Evolutionary conservation across 371 early-diverging fungal genomes (phyloP), one percentile per base, ranked within the genome.

Genomic region (Funneliformis caledonium): DNA sequence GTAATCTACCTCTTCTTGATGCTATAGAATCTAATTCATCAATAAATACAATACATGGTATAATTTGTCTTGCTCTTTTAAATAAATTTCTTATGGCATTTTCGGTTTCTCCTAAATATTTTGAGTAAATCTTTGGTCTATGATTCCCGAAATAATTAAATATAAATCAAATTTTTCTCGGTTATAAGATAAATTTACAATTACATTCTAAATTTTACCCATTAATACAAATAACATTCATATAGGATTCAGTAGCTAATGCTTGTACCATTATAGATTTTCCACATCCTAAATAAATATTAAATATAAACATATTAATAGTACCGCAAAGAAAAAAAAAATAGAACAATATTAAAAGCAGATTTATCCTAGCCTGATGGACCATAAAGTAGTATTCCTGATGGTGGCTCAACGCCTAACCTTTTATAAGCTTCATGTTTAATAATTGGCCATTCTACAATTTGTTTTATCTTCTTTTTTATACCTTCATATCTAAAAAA

Each of bases 41-140:
- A 77, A 97, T 88, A 83, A 98, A 96, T 59, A 99, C 74, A 22
- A 98, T 90, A 82, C 96, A 97, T 0, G 98, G 99, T 16, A 92
- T 88, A 31, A 94, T 85, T 33, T 92, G 85, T 59, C 94, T 92
- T 0, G 99, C 97, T 60, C 89, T 87, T 1, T 91, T 90, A 91
- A 98, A 99, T n/a, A 97, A 79, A 2, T 88, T 83, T 65, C 98
- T 88, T 22, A 99, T 83, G 26, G 88, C 89, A 22, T 88, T 88
- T 86, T 99, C 99, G 0, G 96, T 94, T 76, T 97, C 98, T 33
- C 99, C 99, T 4, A 97, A 88, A 78, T 95, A 96, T 83, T 95
- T 94, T 37, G 94, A 94, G 81, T 92, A 93, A 42, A 97, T 88
- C 69, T 95, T 92, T 50, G 94, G 93, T n/a, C 93, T 56, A 37